Conservation (phyloP, 768 basidiomycete genomes). For the Suillus variegatus region DNA sequence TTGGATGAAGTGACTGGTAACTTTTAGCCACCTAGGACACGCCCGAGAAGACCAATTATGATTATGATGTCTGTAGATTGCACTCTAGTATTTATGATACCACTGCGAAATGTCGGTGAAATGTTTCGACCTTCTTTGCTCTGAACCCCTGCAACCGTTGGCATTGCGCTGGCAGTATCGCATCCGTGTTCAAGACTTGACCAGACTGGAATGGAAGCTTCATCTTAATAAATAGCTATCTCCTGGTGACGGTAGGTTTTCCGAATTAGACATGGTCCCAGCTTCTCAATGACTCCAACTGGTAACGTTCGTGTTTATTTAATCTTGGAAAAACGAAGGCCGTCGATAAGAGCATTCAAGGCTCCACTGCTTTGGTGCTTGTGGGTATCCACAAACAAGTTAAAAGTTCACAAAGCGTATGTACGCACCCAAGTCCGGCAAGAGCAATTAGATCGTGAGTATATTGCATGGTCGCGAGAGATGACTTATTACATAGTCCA, state of each 20-base stretch:
- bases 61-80: not conserved
- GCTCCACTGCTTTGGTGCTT: not conserved
- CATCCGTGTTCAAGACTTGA: not conserved
- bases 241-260: not conserved
- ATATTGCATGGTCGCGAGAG: not conserved
- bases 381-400: not conserved
- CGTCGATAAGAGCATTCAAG: not conserved
- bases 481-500: conserved; percentile 4
- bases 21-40: not conserved
- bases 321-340: not conserved
- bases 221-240: not conserved
- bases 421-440: not conserved
- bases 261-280: not conserved
- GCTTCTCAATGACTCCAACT: not conserved
- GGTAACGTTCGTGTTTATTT: not conserved
- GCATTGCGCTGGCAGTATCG: not conserved
- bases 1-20: not conserved
- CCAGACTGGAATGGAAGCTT: not conserved
- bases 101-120: not conserved
- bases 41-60: not conserved
- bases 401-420: not conserved
- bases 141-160: not conserved
- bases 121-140: not conserved
- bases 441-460: conserved; percentile 3
- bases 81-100: not conserved